Evolutionary conservation across 2,329 filamentous ascomycete species (phyloP), one percentile per base, ranked within the genome.

Genomic region (Colletotrichum sidae): DNA sequence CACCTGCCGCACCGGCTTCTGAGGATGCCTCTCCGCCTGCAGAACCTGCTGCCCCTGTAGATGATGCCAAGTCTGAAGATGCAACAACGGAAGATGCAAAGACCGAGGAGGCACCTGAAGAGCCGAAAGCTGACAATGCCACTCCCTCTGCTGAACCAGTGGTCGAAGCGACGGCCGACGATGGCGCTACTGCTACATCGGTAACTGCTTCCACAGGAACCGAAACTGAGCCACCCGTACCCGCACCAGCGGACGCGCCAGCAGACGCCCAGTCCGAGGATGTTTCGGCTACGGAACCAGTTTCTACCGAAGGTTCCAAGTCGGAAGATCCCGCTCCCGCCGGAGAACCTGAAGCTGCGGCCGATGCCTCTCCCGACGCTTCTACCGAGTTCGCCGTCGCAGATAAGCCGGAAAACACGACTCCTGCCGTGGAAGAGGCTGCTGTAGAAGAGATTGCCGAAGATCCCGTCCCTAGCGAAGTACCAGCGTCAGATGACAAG

Each of bases 151-250:
- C 25, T 25, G 25, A 25, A 5, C 25, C 4, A 25, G 25, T 25
- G 4, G 25, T 25, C 4, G 25, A 25, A 25, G 25, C 25, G 25
- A 25, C 25, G 25, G 25, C 25, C 25, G 25, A 25, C 25, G 25
- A 25, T 25, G 25, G 25, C 25, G 25, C 25, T 25, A 25, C 47
- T 11, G 52, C 39, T 9, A 11, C 39, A 13, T 8, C 38, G 8
- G 52, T 25, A 25, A 38, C 39, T 10, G 8, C 42, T 38, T 12
- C 34, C 6, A 37, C 4, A 9, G 55, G 60, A 33, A 9, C 51
- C 8, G 49, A 60, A 13, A 58, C 60, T 4, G 55, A 67, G 5
- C 49, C 45, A 17, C 11, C 41, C 34, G 51, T 63, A 17, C 12
- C 34, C 45, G 34, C 60, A 33, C 41, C 39, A 10, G 34, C 42